Conservation (phyloP, 345 rosid genomes). For the Camelina neglecta region DNA sequence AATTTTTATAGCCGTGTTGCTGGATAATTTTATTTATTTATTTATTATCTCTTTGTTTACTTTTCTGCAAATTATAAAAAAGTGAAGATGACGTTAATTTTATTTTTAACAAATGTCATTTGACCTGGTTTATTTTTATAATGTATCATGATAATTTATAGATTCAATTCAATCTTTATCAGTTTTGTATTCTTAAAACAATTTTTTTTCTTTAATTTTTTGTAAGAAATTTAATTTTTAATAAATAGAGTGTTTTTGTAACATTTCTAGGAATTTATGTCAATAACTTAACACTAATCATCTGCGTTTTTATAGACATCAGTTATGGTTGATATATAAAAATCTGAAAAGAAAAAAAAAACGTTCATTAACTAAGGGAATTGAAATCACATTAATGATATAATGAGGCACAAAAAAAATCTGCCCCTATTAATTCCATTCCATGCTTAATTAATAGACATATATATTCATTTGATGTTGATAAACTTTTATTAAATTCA, state of each 20-base stretch:
- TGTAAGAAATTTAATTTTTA: neutral
- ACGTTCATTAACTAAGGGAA: neutral
- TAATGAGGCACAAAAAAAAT: conserved; percentile 13
- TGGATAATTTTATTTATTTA: conserved; percentile 6
- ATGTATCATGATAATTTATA: too few species aligned
- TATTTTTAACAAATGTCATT: neutral
- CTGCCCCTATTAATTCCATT: neutral
- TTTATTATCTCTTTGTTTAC: neutral
- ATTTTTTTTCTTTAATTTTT: too few species aligned
- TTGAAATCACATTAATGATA: conserved; percentile 13
- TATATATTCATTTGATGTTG: neutral
- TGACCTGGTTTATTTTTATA: neutral
- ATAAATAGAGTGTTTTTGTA: neutral
- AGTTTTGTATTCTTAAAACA: neutral
- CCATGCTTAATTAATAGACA: neutral
- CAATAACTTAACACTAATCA: neutral
- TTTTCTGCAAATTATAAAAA: conserved; percentile 8
- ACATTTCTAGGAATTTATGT: neutral
- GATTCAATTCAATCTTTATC: neutral
- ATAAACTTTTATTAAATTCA: neutral
- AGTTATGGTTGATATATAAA: neutral
- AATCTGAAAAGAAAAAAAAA: neutral
- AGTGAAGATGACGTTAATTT: neutral
- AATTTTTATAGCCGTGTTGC: conserved; percentile 22
- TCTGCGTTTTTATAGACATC: conserved; percentile 8